These are phyloP conservation scores for Ogataea zsoltii DNA, from an alignment of 805 yeast genomes.

Conservation along the genomic window DNA sequence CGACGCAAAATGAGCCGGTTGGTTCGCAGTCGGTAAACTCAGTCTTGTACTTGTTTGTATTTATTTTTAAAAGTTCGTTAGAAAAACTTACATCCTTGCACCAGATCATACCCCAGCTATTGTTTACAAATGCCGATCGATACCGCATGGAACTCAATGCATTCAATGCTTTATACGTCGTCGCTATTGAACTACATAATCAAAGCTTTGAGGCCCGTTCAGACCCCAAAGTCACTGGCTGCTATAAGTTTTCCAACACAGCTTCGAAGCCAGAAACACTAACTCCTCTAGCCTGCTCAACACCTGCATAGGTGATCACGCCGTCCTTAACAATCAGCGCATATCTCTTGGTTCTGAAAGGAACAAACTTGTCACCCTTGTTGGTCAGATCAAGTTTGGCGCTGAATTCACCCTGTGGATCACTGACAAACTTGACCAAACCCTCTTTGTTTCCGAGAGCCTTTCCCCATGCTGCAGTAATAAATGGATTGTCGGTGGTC, in stretches of 20 bases:
- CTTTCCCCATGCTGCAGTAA: constrained; percentile 47
- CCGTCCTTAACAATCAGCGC: constrained; percentile 62
- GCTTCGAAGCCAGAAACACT: constrained; percentile 48
- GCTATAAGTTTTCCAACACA: constrained; percentile 29
- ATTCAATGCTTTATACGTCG: too few relatives aligned
- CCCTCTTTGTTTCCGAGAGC: constrained; percentile 43
- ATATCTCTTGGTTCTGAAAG: constrained; percentile 67
- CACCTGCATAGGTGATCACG: constrained; percentile 37
- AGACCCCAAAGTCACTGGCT: not conserved
- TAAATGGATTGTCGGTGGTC: constrained; percentile 45
- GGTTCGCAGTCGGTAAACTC: too few relatives aligned
- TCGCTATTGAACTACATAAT: too few relatives aligned
- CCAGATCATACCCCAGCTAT: too few relatives aligned
- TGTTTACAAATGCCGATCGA: too few relatives aligned
- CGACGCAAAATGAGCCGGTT: not conserved
- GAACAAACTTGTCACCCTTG: constrained; percentile 52
- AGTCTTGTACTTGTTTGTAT: not conserved
- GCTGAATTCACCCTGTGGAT: constrained; percentile 63
- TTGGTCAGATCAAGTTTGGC: constrained; percentile 56
- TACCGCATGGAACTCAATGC: too few relatives aligned
- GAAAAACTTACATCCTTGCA: not conserved
- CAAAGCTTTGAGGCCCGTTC: not conserved
- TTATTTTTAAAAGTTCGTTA: not conserved
- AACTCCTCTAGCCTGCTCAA: constrained; percentile 45
- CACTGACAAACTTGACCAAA: constrained; percentile 55